Percentiles rank a stretch among this genome's conserved stretches.
Evolutionary conservation across 768 basidiomycete species (phyloP).

Genomic region (Tulasnella sp.): DNA sequence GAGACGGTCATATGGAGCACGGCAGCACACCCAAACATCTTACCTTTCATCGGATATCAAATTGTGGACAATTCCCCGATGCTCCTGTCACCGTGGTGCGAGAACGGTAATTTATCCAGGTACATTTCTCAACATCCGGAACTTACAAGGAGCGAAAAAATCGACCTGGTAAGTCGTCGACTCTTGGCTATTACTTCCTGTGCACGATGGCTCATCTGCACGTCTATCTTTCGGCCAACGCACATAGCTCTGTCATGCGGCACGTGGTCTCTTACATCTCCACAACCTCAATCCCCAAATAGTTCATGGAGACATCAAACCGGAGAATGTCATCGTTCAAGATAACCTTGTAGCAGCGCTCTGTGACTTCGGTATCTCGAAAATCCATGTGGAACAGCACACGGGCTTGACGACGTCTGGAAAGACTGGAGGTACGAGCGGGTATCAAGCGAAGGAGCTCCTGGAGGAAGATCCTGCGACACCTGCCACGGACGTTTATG

Average conservation of each 20-base stretch:
- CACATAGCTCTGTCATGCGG: not conserved
- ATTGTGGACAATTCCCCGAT: not conserved
- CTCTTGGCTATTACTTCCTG: not conserved
- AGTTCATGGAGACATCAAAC: constrained; percentile 9
- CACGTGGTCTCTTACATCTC: not conserved
- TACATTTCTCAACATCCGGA: not conserved
- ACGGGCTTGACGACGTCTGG: not conserved
- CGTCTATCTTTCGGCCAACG: not conserved
- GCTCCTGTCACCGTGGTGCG: not conserved
- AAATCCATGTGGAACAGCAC: not conserved
- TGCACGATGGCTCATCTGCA: not conserved
- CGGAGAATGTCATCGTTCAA: not conserved
- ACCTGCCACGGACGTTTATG: not conserved
- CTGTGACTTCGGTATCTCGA: constrained; percentile 10
- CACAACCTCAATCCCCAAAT: not conserved
- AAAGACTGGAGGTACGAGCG: not conserved
- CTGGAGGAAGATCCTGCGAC: not conserved
- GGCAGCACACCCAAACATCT: not conserved
- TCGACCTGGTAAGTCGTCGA: not conserved
- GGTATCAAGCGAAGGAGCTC: constrained; percentile 1
- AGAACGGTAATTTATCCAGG: not conserved
- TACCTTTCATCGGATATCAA: not conserved
- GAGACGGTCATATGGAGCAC: not conserved
- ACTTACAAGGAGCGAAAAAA: not conserved
- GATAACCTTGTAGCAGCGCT: not conserved